phyloP scores from a whole-genome alignment of 345 rosid species.

The Limnanthes douglasii region DNA sequence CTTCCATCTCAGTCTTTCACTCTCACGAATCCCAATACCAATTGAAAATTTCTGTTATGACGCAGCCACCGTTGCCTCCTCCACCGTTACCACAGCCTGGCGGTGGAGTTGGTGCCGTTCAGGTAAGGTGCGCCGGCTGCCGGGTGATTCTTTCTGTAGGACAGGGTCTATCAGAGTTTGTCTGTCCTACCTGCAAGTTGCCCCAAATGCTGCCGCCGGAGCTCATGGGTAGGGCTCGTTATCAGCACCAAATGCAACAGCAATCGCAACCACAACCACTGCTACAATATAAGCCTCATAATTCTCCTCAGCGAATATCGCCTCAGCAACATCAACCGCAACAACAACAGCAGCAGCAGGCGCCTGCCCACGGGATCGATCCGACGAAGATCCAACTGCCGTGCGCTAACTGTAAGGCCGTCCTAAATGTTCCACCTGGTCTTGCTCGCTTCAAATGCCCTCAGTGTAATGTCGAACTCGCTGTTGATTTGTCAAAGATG shows the following conservation, averaged over 20 bases:
- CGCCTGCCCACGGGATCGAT: slow-evolving; percentile 91
- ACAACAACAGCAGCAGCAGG: slow-evolving; percentile 17
- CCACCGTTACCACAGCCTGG: slow-evolving; percentile 23
- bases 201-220: slow-evolving; percentile 98
- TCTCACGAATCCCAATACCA: background rate
- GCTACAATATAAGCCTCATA: slow-evolving; percentile 1
- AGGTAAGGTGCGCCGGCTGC: slow-evolving; percentile 95
- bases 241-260: slow-evolving; percentile 15
- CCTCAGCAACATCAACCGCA: slow-evolving; percentile 41
- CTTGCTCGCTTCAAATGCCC: slow-evolving; percentile 78
- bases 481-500: slow-evolving; percentile 58
- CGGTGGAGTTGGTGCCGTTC: slow-evolving; percentile 35
- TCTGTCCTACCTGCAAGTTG: slow-evolving; percentile 71
- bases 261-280: slow-evolving; percentile 8
- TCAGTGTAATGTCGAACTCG: slow-evolving; percentile 76
- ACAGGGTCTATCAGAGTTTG: slow-evolving; percentile 61
- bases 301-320: slow-evolving; percentile 5
- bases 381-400: slow-evolving; percentile 96
- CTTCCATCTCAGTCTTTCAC: background rate
- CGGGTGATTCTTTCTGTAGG: slow-evolving; percentile 58
- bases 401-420: slow-evolving; percentile 86
- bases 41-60: slow-evolving; percentile 22
- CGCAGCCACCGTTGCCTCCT: slow-evolving; percentile 64
- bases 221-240: slow-evolving; percentile 38
- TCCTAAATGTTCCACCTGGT: slow-evolving; percentile 89